phyloP scores from a whole-genome alignment of 179 eudicot genomes.

The Spinacia oleracea region DNA sequence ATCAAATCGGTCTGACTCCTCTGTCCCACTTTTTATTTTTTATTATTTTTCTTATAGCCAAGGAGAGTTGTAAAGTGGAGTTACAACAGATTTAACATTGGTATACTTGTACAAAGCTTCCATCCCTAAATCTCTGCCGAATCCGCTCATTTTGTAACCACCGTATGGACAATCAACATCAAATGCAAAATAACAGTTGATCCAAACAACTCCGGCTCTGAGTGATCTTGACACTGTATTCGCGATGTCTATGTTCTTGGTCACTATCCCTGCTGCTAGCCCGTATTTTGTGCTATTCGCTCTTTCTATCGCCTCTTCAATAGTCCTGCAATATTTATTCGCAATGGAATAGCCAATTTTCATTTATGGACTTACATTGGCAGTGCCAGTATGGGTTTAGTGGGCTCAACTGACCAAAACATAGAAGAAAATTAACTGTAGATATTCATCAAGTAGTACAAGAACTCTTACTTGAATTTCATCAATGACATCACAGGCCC shows the following conservation, averaged over 20 bases:
- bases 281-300: slow-evolving; percentile 71
- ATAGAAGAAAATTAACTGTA: no score
- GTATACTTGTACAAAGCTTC: slow-evolving; percentile 64
- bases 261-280: slow-evolving; percentile 78
- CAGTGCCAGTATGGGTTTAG: no score
- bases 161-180: slow-evolving; percentile 66
- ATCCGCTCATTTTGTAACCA: slow-evolving; percentile 87
- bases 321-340: slow-evolving; percentile 44
- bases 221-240: slow-evolving; percentile 85
- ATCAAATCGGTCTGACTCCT: no score
- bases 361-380: no score
- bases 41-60: slow-evolving; percentile 50
- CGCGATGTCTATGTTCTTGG: slow-evolving; percentile 65
- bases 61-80: slow-evolving; percentile 73
- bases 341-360: no score
- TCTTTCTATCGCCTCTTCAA: slow-evolving; percentile 67
- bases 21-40: no score
- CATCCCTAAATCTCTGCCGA: slow-evolving; percentile 67
- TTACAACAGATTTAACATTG: slow-evolving; percentile 62
- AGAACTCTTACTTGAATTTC: slow-evolving; percentile 57
- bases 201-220: slow-evolving; percentile 71
- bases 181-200: slow-evolving; percentile 77
- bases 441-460: background rate
- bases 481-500: slow-evolving; percentile 67
- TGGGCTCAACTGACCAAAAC: background rate